These are phyloP conservation scores for Alternaria gaisen DNA, from an alignment of 2,329 filamentous ascomycete species.

Conservation along the genomic window DNA sequence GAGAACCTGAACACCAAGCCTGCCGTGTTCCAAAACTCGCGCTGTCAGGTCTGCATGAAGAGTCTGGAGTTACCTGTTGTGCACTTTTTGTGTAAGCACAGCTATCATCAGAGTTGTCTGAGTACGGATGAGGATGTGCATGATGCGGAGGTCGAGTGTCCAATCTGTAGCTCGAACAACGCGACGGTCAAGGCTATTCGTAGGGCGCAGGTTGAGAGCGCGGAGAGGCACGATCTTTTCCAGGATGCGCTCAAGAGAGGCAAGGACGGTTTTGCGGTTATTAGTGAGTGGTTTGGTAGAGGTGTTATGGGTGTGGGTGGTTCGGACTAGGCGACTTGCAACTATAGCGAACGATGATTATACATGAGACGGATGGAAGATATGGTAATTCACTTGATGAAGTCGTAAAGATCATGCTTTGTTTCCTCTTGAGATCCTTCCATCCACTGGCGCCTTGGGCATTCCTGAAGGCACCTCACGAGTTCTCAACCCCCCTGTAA, in stretches of 20 bases:
- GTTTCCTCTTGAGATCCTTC: too few relatives aligned
- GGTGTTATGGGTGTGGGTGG: slow-evolving; percentile 77
- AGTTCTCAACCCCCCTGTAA: too few relatives aligned
- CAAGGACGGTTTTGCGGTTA: slow-evolving; percentile 85
- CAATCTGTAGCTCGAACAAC: slow-evolving; percentile 83
- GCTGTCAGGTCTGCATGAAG: slow-evolving; percentile 83
- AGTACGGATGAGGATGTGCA: slow-evolving; percentile 68
- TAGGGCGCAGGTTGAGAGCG: slow-evolving; percentile 84
- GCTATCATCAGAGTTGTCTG: slow-evolving; percentile 91
- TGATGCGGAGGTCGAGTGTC: slow-evolving; percentile 78
- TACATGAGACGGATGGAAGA: too few relatives aligned
- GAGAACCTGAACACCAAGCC: slow-evolving; percentile 80
- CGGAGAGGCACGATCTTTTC: slow-evolving; percentile 89
- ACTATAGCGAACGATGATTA: too few relatives aligned
- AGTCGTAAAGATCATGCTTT: too few relatives aligned
- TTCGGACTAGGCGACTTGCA: slow-evolving; percentile 28
- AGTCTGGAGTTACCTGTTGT: slow-evolving; percentile 87
- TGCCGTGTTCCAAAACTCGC: slow-evolving; percentile 86
- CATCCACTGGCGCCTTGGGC: too few relatives aligned
- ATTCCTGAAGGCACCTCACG: too few relatives aligned
- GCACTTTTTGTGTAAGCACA: slow-evolving; percentile 97
- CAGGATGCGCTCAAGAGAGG: slow-evolving; percentile 78
- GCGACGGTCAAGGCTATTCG: slow-evolving; percentile 88
- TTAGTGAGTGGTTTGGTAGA: slow-evolving; percentile 93
- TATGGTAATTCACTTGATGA: too few relatives aligned